Evolutionary conservation across 2,329 filamentous ascomycete genomes (phyloP).

Genomic region (Cladosporium sp.): DNA sequence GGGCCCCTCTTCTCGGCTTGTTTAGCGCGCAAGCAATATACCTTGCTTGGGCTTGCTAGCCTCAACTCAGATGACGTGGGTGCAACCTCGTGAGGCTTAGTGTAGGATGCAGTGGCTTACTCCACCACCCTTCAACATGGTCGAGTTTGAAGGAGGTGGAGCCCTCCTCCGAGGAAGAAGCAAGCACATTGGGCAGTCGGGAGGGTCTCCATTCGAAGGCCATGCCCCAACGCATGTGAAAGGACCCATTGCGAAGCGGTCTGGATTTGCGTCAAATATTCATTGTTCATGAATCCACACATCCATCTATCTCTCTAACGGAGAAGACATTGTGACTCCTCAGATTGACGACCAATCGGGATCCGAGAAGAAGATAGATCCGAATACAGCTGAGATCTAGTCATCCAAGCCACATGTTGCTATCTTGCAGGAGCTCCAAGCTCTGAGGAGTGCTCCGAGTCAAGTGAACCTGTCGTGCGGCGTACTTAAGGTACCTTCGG

Average conservation of each 20-base stretch:
- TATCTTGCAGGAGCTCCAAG: not conserved
- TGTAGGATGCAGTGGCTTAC: slow-evolving; percentile 13
- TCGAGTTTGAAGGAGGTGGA: not conserved
- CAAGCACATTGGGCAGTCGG: not conserved
- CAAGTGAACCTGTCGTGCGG: not conserved
- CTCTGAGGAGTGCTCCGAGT: not conserved
- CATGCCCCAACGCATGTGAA: slow-evolving; percentile 2
- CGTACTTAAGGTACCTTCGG: no score
- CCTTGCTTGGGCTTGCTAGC: slow-evolving; percentile 4
- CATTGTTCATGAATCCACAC: not conserved
- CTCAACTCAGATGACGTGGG: slow-evolving; percentile 6
- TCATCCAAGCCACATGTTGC: no score
- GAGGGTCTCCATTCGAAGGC: not conserved
- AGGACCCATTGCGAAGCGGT: not conserved
- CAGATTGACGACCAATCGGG: no score
- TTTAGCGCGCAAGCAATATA: slow-evolving; percentile 7
- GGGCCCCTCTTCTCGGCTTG: slow-evolving; percentile 15
- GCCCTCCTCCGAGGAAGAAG: not conserved
- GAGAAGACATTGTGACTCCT: not conserved
- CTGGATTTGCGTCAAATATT: not conserved
- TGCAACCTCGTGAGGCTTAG: slow-evolving; percentile 8
- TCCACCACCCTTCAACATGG: no score
- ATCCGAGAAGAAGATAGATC: no score
- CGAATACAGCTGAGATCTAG: no score
- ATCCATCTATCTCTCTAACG: not conserved